phyloP scores from a whole-genome alignment of 2,329 filamentous ascomycete genomes.

The Scedosporium apiospermum region DNA sequence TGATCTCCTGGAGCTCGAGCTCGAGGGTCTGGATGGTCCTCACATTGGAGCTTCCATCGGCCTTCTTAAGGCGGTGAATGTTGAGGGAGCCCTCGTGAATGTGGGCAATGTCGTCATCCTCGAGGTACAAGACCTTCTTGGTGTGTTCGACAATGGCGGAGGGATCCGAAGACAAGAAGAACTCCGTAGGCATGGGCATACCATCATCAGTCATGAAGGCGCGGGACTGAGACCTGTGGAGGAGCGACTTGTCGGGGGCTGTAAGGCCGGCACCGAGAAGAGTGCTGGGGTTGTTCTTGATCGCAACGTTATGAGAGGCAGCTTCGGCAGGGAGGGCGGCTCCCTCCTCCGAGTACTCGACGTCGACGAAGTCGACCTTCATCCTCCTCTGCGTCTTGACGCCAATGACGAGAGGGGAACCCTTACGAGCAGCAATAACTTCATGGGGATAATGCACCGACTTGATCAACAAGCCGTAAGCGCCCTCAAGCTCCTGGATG shows the following conservation, averaged over 20 bases:
- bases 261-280: slow-evolving; percentile 61
- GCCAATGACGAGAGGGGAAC: slow-evolving; percentile 89
- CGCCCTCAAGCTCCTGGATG: slow-evolving; percentile 96
- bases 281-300: slow-evolving; percentile 74
- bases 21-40: slow-evolving; percentile 97
- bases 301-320: slow-evolving; percentile 89
- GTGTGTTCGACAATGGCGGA: slow-evolving; percentile 99
- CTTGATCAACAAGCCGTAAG: slow-evolving; percentile 95
- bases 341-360: slow-evolving; percentile 88
- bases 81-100: slow-evolving; percentile 98
- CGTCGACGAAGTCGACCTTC: slow-evolving; percentile 99
- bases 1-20: slow-evolving; percentile 98
- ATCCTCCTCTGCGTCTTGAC: slow-evolving; percentile 97
- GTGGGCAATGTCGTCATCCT: slow-evolving; percentile 99
- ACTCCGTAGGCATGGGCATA: slow-evolving; percentile 94
- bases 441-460: slow-evolving; percentile 98
- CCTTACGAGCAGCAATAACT: slow-evolving; percentile 95
- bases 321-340: slow-evolving; percentile 79
- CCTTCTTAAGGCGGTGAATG: slow-evolving; percentile 96
- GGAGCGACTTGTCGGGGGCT: slow-evolving; percentile 91
- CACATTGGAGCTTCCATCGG: slow-evolving; percentile 92
- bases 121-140: slow-evolving; percentile 99
- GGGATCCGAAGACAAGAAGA: slow-evolving; percentile 97
- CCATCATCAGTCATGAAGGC: slow-evolving; percentile 99
- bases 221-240: slow-evolving; percentile 96